Evolutionary conservation across 2,329 filamentous ascomycete genomes (phyloP), one percentile per base, ranked within the genome.

Genomic region (Salinomyces thailandicus): DNA sequence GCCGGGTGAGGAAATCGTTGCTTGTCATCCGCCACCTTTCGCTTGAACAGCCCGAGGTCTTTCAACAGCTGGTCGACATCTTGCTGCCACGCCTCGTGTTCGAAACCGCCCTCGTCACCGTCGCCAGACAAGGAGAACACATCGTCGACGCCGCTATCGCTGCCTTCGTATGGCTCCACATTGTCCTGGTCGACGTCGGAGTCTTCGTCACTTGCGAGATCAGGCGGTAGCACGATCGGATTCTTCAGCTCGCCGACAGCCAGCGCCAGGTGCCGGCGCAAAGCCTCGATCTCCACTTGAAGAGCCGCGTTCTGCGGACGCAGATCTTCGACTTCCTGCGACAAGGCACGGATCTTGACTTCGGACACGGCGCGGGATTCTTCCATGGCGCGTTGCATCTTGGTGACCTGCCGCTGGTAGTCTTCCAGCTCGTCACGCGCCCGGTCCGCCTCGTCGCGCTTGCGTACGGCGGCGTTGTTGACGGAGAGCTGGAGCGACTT

Each of bases 351-450:
- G 57, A 98, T 94, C 71, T 94, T 95, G 66, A 82, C 85, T 57
- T 96, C 89, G 18, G 83, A 80, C 11, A 96, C 83, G 59, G 93
- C 81, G 42, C 81, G 77, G 45, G 80, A 81, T 64, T 98, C 91
- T 59, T 96, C 87, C 87, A 95, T 95, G 61, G 93, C 75, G 41
- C 87, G 79, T 61, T 96, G 86, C 81, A 98, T 86, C 38, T 81
- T 76, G 32, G 77, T 72, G 13, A 98, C 91, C 52, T 87, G 83
- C 46, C 79, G 78, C 65, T 98, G 91, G 62, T 96, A 98, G 60
- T 94, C 86, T 52, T 96, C 91, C 16, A 98, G 68, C 49, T 80
- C 81, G 58, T 91, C 85, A 45, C 86, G 84, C 46, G 85, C 79
- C 24, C 80, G 71, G 50, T 80, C 76, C 38, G 50, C 55, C 42